Percentiles rank a stretch among this genome's conserved stretches.
These are phyloP conservation scores for Cyclotella choctawhatcheeana DNA, from an alignment of 108 stramenopile genomes.

Conservation along the genomic window DNA sequence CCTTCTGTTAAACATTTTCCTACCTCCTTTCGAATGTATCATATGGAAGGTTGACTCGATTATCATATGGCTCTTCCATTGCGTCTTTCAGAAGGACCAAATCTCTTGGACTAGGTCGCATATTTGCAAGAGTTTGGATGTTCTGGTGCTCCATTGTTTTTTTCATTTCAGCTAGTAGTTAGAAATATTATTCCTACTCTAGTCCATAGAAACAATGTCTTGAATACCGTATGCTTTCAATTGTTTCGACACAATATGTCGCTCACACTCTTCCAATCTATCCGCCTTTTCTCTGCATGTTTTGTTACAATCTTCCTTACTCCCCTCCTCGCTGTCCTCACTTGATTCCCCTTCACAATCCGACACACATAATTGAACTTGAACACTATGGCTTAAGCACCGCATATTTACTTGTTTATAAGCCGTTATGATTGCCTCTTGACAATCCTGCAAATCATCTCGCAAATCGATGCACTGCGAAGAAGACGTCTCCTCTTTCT, in stretches of 20 bases:
- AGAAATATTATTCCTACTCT: neutral
- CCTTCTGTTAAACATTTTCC: too few species aligned
- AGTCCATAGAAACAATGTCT: neutral
- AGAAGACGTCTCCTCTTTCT: neutral
- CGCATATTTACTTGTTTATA: slow-evolving; percentile 12
- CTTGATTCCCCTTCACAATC: slow-evolving; percentile 11
- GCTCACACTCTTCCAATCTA: slow-evolving; percentile 1
- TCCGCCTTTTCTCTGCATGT: neutral
- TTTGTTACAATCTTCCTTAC: neutral
- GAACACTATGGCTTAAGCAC: slow-evolving; percentile 10
- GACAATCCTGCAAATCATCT: slow-evolving; percentile 11
- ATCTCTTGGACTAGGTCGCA: too few species aligned
- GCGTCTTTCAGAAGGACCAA: too few species aligned
- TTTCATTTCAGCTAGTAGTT: neutral
- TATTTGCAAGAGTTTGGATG: neutral
- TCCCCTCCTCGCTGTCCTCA: slow-evolving; percentile 3
- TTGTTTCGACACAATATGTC: slow-evolving; percentile 1
- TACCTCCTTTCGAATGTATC: too few species aligned
- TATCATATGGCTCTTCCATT: too few species aligned
- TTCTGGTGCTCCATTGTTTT: neutral
- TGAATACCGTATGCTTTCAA: slow-evolving; percentile 9
- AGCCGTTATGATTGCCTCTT: slow-evolving; percentile 8
- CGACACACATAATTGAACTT: slow-evolving; percentile 9
- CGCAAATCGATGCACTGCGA: neutral
- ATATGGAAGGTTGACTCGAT: too few species aligned